Conservation (phyloP, 306 rosid species). For the Gynostemma pentaphyllum region DNA sequence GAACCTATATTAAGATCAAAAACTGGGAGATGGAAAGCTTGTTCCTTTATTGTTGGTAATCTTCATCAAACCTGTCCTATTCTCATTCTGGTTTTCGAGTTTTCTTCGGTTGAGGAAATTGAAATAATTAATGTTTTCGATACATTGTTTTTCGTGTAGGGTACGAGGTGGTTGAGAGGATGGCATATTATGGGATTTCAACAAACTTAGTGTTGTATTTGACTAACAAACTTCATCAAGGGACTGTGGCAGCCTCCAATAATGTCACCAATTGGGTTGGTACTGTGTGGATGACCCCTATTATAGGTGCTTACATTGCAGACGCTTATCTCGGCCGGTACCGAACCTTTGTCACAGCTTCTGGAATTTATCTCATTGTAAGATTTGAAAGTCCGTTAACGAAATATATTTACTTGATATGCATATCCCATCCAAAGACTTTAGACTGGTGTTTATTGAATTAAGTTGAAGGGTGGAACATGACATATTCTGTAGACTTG, state of each 20-base stretch:
- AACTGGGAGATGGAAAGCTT: constrained; percentile 29
- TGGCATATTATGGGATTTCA: constrained; percentile 68
- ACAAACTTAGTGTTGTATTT: constrained; percentile 55
- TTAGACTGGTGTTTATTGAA: neutral
- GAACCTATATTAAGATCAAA: constrained; percentile 24
- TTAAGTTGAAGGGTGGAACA: neutral
- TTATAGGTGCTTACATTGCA: constrained; percentile 52
- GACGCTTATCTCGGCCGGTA: constrained; percentile 60
- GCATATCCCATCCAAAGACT: no score
- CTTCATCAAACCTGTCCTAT: neutral
- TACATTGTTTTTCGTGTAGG: constrained; percentile 1
- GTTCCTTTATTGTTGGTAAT: constrained; percentile 27
- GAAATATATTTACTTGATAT: neutral
- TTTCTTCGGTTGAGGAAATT: neutral
- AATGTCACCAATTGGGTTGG: constrained; percentile 65
- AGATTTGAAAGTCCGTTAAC: neutral
- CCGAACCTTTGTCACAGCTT: constrained; percentile 48
- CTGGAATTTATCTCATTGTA: constrained; percentile 50
- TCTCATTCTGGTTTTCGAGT: neutral
- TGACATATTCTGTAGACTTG: neutral
- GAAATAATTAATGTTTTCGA: neutral
- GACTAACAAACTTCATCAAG: constrained; percentile 52
- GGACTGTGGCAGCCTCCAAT: constrained; percentile 57
- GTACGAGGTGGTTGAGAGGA: constrained; percentile 56
- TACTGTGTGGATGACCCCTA: constrained; percentile 55